These are phyloP conservation scores for Epichloe gansuensis DNA, from an alignment of 2,329 filamentous ascomycete species.

Conservation along the genomic window DNA sequence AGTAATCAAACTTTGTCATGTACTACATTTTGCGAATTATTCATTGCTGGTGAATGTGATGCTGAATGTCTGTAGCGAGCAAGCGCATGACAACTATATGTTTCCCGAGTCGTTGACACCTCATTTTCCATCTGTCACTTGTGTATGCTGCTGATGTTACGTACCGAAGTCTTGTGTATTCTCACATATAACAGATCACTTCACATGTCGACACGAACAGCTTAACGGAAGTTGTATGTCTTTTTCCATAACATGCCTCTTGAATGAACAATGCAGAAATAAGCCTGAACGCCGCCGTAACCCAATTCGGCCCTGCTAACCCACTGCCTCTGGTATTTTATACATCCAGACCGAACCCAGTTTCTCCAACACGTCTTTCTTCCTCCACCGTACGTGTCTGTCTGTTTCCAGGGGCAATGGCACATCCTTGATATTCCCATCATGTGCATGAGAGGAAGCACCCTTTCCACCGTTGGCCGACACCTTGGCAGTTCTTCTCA, in stretches of 20 bases:
- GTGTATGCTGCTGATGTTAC: too few relatives aligned
- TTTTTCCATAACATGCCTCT: slow-evolving; percentile 1
- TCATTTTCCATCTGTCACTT: too few relatives aligned
- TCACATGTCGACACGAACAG: background rate
- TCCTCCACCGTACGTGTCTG: background rate
- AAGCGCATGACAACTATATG: too few relatives aligned
- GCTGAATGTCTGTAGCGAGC: too few relatives aligned
- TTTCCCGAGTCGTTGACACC: too few relatives aligned
- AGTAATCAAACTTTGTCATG: slow-evolving; percentile 1
- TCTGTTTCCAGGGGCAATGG: background rate
- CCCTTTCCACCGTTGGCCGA: background rate
- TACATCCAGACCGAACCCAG: slow-evolving; percentile 22
- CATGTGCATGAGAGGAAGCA: background rate
- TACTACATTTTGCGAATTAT: background rate
- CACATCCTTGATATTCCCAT: background rate
- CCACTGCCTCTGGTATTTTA: slow-evolving; percentile 21
- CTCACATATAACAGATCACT: too few relatives aligned
- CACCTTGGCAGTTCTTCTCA: background rate
- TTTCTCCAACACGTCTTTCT: background rate
- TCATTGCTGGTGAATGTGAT: background rate
- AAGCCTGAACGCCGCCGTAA: slow-evolving; percentile 28
- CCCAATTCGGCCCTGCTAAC: slow-evolving; percentile 16
- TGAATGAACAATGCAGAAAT: slow-evolving; percentile 12
- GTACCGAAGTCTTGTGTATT: too few relatives aligned
- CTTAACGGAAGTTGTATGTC: background rate